Evolutionary conservation across 495 filamentous ascomycete species (phyloP), one percentile per base, ranked within the genome.

Genomic region (Apodospora peruviana): DNA sequence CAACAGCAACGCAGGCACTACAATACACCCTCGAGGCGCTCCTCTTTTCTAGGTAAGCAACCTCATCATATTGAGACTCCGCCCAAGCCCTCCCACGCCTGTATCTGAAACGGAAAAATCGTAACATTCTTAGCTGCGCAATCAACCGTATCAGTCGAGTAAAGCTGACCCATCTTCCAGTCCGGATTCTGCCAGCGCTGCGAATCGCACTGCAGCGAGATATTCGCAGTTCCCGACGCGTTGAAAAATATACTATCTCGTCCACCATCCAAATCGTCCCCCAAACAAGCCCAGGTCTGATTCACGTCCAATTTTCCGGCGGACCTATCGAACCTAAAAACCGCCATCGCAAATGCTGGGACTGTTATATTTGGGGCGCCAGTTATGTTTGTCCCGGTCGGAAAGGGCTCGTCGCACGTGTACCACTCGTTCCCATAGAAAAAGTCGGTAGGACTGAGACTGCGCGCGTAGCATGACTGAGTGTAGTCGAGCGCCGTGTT

Each of bases 361-460:
- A n/a, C n/a, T n/a, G n/a, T n/a, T n/a, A n/a, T n/a, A n/a, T n/a
- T n/a, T n/a, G n/a, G n/a, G n/a, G 52, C 48, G 38, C 46, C 17
- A 16, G 25, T 10, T 3, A 11, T 37, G 29, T 37, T 35, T 3
- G 22, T 36, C 12, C 21, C 34, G n/a, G n/a, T n/a, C n/a, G n/a
- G n/a, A n/a, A n/a, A n/a, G 3, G 32, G 24, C 8, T 16, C 27
- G 16, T 32, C 16, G 59, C 70, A 73, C 2, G 45, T 44, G 59
- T 66, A 71, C 22, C 48, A 42, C 27, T 66, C 25, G 36, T 61
- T 60, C 40, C 67, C 65, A 52, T 68, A 69, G 56, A 72, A 72
- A 47, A 73, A 73, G 20, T 69, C 63, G 2, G n/a, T n/a, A 10
- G 66, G 50, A 49, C 63, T 57, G 45, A 41, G 52, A 60, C 62